These are phyloP conservation scores for Gomphus sp. DNA, from an alignment of 1,284 basidiomycete genomes.

Conservation along the genomic window DNA sequence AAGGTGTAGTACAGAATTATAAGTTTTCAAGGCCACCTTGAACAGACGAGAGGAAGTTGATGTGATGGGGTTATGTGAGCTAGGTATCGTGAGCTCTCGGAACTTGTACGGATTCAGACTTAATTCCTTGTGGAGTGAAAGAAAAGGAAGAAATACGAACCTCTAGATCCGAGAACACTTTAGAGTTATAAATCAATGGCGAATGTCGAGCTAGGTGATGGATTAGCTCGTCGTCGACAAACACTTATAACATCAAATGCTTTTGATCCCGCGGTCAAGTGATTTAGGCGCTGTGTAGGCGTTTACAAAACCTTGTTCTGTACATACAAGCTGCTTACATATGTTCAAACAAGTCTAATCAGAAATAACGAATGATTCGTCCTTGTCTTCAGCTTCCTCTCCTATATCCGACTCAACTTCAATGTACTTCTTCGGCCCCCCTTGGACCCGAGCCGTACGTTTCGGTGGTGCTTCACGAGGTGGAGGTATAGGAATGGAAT, in stretches of 20 bases:
- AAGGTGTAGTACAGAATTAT: not conserved
- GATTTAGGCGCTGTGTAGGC: not conserved
- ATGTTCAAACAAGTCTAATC: not conserved
- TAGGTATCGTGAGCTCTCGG: not conserved
- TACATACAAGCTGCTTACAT: too few relatives aligned
- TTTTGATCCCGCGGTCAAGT: slow-evolving; percentile 1
- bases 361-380: slow-evolving; percentile 7
- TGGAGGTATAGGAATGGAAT: slow-evolving; percentile 13
- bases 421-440: slow-evolving; percentile 27
- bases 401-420: slow-evolving; percentile 28
- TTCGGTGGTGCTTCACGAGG: slow-evolving; percentile 23
- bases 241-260: not conserved
- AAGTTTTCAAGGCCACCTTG: not conserved
- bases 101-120: not conserved
- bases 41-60: not conserved
- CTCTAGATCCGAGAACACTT: not conserved
- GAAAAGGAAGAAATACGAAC: not conserved
- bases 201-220: not conserved
- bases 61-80: not conserved
- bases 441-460: slow-evolving; percentile 24
- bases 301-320: not conserved
- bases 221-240: not conserved
- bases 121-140: not conserved
- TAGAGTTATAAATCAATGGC: not conserved
- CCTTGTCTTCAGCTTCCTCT: slow-evolving; percentile 20